Percentiles rank a stretch among this genome's conserved stretches.
Evolutionary conservation across 306 rosid genomes (phyloP).

Genomic region (Hylodesmum podocarpum): DNA sequence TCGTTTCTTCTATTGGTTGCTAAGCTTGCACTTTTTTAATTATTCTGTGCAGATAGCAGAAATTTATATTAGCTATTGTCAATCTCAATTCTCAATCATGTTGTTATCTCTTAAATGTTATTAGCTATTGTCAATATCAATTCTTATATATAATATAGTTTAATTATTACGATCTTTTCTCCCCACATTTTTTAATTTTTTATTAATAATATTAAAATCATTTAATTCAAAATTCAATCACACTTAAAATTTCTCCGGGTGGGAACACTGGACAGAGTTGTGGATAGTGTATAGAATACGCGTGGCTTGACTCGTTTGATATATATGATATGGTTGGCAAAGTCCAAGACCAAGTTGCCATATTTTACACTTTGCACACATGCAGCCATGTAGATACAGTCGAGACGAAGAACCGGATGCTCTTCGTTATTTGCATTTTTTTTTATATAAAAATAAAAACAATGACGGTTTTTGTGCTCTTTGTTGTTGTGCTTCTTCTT

Average conservation of each 20-base stretch:
- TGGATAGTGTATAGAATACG: not conserved
- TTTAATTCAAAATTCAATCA: too few relatives aligned
- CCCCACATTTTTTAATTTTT: too few relatives aligned
- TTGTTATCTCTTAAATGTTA: not conserved
- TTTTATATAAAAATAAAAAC: not conserved
- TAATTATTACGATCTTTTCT: too few relatives aligned
- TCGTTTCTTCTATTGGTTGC: not conserved
- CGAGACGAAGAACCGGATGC: not conserved
- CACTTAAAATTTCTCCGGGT: not conserved
- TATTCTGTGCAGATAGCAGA: not conserved
- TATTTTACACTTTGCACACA: conserved; percentile 25
- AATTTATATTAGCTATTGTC: not conserved
- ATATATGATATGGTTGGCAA: not conserved
- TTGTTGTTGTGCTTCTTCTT: conserved; percentile 23
- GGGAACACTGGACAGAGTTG: not conserved
- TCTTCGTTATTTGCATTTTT: not conserved
- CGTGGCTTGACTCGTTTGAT: conserved; percentile 3
- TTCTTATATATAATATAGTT: too few relatives aligned
- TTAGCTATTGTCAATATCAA: too few relatives aligned
- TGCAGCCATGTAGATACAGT: conserved; percentile 19
- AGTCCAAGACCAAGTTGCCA: conserved; percentile 29
- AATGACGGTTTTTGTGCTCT: conserved; percentile 1
- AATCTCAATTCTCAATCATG: too few relatives aligned
- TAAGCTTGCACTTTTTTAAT: not conserved
- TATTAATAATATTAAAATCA: too few relatives aligned